Evolutionary conservation across 345 rosid genomes (phyloP).

Genomic region (Boechera stricta): DNA sequence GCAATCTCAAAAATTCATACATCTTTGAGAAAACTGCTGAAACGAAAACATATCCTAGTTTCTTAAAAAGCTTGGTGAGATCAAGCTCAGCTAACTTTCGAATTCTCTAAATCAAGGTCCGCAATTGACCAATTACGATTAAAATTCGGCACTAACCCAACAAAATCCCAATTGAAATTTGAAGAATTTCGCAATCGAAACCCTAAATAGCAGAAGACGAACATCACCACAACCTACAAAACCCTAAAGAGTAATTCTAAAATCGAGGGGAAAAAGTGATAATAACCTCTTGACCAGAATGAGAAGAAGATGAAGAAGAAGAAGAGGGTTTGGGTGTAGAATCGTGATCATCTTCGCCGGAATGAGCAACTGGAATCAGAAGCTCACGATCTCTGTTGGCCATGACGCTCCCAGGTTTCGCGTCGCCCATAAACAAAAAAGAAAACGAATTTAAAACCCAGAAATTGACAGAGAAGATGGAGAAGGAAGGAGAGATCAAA

Average conservation of each 20-base stretch:
- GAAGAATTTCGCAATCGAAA: background rate
- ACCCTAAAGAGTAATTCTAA: slow-evolving; percentile 1
- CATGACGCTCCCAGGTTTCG: slow-evolving; percentile 71
- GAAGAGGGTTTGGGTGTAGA: slow-evolving; percentile 67
- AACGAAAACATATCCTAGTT: background rate
- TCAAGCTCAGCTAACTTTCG: slow-evolving; percentile 21
- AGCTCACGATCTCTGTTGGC: slow-evolving; percentile 86
- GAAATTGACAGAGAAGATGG: background rate
- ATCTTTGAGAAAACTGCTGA: no score
- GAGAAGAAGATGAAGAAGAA: slow-evolving; percentile 68
- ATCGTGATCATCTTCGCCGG: slow-evolving; percentile 49
- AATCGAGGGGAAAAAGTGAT: background rate
- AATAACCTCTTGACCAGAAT: slow-evolving; percentile 83
- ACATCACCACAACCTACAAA: slow-evolving; percentile 1
- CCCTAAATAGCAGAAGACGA: slow-evolving; percentile 31
- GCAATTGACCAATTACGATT: background rate
- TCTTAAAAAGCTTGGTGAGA: slow-evolving; percentile 5
- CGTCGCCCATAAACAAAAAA: slow-evolving; percentile 68
- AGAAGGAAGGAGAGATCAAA: slow-evolving; percentile 13
- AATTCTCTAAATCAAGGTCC: background rate
- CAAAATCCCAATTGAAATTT: background rate
- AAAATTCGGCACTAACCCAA: background rate
- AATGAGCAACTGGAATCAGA: slow-evolving; percentile 77
- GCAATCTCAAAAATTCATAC: background rate
- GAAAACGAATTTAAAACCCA: slow-evolving; percentile 3